Evolutionary conservation across 1,139 yeast species (phyloP), one percentile per base, ranked within the genome.

Genomic region (Saccharomycopsis crataegensis): DNA sequence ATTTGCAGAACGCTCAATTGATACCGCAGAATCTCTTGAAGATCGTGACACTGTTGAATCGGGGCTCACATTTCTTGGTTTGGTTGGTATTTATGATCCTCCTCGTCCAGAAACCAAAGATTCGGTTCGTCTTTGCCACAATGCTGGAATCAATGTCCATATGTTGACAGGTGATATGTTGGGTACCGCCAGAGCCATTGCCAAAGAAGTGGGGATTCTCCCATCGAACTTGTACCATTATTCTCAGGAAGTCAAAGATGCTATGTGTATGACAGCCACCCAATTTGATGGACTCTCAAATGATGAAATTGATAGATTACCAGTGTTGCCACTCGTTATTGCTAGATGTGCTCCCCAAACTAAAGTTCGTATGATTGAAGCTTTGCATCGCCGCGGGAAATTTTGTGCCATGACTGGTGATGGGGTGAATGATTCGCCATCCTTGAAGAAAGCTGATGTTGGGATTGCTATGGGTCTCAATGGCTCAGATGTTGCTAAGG

Each of bases 161-260:
- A 86, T 86, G 94, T 78, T 86, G 52, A 86, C 94, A 32, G 94
- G 95, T 60, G 94, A 86, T 64, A 93, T 85, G 64, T 88, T 88
- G 3, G 86, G 86, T 46, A 86, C 95, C 48, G 95, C 94, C 31
- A 73, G 76, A 55, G 90, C 93, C 2, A 86, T 86, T 70, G 93
- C 95, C 11, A 84, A 81, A 64, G 91, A 86, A 67, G 95, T 87
- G 46, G 96, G 96, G 22, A 85, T 85, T 59, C 69, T 89, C 51
- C 96, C 96, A 8, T 76, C 73, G 44, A 82, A 86, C 64, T 68
- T 85, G 61, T 77, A 77, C 62, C 82, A 82, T 61, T 84, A 83
- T 64, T 67, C 83, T 38, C 73, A 74, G 17, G 85, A 82, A 14
- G 82, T 83, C 36, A 81, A 80, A 43, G 70, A 76, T 55, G 76